Conservation (phyloP, 192 early-diverging fungal species). For the Neocallimastix lanati region DNA sequence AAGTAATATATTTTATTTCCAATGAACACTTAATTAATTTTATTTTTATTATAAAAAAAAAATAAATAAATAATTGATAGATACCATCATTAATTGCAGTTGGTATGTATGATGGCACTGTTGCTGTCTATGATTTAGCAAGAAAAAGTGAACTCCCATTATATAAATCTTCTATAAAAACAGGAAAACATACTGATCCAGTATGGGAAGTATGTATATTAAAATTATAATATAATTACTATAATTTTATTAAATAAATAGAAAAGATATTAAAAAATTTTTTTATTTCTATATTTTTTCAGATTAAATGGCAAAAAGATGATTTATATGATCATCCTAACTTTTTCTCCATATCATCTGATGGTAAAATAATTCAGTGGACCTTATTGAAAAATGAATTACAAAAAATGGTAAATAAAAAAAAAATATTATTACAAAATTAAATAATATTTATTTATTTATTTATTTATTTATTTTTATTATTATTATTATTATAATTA, state of each 20-base stretch:
- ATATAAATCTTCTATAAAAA: constrained; percentile 19
- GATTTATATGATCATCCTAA: constrained; percentile 42
- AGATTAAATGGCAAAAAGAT: constrained; percentile 44
- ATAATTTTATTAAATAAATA: too few relatives aligned
- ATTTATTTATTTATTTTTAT: too few relatives aligned
- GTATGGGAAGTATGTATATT: constrained; percentile 35
- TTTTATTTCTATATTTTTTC: too few relatives aligned
- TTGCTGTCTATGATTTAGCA: constrained; percentile 34
- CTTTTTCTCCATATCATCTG: constrained; percentile 39
- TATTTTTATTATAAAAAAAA: too few relatives aligned
- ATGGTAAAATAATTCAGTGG: constrained; percentile 39
- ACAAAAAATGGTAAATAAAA: constrained; percentile 26
- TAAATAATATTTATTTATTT: too few relatives aligned
- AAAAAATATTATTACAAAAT: too few relatives aligned
- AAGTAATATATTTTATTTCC: too few relatives aligned
- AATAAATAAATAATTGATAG: too few relatives aligned
- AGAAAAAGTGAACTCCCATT: constrained; percentile 28
- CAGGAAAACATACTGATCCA: constrained; percentile 36
- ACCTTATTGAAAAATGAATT: constrained; percentile 40
- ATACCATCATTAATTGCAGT: constrained; percentile 42
- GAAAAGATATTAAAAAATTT: too few relatives aligned
- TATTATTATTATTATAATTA: too few relatives aligned
- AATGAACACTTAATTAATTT: too few relatives aligned
- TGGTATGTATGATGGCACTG: constrained; percentile 38
- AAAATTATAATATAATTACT: too few relatives aligned